Conservation (phyloP, 192 early-diverging fungal species). For the Mortierella claussenii region DNA sequence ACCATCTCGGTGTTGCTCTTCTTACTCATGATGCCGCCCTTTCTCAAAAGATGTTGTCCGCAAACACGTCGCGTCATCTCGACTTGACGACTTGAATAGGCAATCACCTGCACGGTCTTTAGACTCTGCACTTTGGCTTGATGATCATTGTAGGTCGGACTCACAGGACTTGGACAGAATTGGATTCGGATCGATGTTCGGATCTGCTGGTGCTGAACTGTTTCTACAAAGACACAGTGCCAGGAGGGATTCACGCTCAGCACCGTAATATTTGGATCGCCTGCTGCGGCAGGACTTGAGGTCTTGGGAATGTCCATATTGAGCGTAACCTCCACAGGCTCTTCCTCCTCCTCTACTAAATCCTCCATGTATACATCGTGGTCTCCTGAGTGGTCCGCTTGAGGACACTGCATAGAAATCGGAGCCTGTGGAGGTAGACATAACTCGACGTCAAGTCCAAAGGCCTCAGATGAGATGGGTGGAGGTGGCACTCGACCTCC, state of each 20-base stretch:
- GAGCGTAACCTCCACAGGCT: conserved; percentile 32
- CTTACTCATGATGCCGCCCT: conserved; percentile 32
- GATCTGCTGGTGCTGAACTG: conserved; percentile 14
- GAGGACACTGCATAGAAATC: conserved; percentile 4
- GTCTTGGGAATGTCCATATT: conserved; percentile 44
- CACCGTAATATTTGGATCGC: conserved; percentile 14
- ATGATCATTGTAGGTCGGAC: background rate
- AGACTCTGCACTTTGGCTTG: conserved; percentile 9
- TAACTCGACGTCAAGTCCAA: too few relatives aligned
- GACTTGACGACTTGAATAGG: conserved; percentile 34
- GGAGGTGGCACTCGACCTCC: too few relatives aligned
- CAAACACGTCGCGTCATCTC: conserved; percentile 29
- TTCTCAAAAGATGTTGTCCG: conserved; percentile 16
- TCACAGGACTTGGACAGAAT: conserved; percentile 28
- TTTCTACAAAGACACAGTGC: conserved; percentile 46
- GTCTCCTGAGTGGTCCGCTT: background rate
- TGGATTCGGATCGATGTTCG: conserved; percentile 24
- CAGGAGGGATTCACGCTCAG: conserved; percentile 43
- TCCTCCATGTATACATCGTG: background rate
- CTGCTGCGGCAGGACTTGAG: conserved; percentile 6
- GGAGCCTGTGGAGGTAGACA: conserved; percentile 24
- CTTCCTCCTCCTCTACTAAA: conserved; percentile 17
- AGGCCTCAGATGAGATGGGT: too few relatives aligned
- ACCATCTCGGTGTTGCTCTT: background rate
- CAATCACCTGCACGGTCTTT: conserved; percentile 33